phyloP scores from a whole-genome alignment of 2,329 filamentous ascomycete species.

The Calonectria fujianensis region DNA sequence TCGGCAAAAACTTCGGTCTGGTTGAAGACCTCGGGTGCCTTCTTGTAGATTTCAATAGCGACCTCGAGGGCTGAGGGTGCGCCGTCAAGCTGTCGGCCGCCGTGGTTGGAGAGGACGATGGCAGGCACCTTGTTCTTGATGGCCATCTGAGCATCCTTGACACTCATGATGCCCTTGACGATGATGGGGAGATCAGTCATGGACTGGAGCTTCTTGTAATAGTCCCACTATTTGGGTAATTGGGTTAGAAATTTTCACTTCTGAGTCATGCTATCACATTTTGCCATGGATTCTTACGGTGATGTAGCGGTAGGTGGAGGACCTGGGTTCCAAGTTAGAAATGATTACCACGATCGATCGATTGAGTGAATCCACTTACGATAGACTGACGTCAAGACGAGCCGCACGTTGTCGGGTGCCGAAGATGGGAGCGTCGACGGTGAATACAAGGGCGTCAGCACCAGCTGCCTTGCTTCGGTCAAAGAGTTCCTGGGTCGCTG shows the following conservation, averaged over 20 bases:
- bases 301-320: conserved; percentile 48
- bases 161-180: conserved; percentile 61
- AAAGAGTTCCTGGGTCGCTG: conserved; percentile 54
- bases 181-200: conserved; percentile 60
- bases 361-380: conserved; percentile 45
- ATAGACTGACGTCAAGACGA: conserved; percentile 59
- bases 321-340: background rate
- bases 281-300: conserved; percentile 23
- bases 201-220: conserved; percentile 55
- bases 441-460: conserved; percentile 59
- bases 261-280: background rate
- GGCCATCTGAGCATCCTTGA: conserved; percentile 58
- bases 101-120: conserved; percentile 63
- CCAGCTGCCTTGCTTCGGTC: conserved; percentile 54
- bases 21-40: conserved; percentile 59
- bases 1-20: conserved; percentile 60
- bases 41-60: conserved; percentile 58
- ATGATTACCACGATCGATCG: too few species aligned
- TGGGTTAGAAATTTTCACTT: background rate
- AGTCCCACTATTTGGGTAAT: conserved; percentile 55
- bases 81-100: conserved; percentile 61
- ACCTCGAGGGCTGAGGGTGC: conserved; percentile 59
- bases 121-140: conserved; percentile 51
- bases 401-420: conserved; percentile 61
- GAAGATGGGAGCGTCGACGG: conserved; percentile 60